phyloP scores from a whole-genome alignment of 2,329 filamentous ascomycete species.

The Thielaviopsis ethacetica region DNA sequence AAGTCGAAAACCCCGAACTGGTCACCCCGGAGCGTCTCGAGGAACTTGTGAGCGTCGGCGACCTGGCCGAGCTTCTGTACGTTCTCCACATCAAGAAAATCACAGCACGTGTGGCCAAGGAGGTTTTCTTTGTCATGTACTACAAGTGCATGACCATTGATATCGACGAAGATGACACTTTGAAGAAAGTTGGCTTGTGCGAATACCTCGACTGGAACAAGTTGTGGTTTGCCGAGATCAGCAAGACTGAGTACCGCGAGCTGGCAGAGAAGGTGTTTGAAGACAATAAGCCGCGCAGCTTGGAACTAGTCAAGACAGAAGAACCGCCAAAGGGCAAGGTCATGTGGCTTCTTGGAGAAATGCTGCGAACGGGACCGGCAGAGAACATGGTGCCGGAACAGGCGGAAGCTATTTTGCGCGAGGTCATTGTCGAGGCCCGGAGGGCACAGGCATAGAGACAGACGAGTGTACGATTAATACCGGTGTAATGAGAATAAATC shows the following conservation, averaged over 20 bases:
- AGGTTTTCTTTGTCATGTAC: conserved; percentile 22
- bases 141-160: not conserved
- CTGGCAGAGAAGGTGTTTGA: conserved; percentile 29
- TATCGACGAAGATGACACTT: conserved; percentile 27
- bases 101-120: conserved; percentile 40
- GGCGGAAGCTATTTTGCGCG: conserved; percentile 31
- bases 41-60: conserved; percentile 26
- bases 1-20: not conserved
- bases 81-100: conserved; percentile 33
- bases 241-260: conserved; percentile 28
- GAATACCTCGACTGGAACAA: conserved; percentile 32
- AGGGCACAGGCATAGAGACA: not conserved
- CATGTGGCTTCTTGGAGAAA: conserved; percentile 43
- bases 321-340: conserved; percentile 39
- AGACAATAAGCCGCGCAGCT: conserved; percentile 25
- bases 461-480: not conserved
- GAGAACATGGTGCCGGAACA: conserved; percentile 37
- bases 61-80: conserved; percentile 34
- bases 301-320: conserved; percentile 29
- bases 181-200: conserved; percentile 31
- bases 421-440: conserved; percentile 4
- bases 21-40: conserved; percentile 28
- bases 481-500: too few relatives aligned
- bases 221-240: conserved; percentile 39
- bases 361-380: conserved; percentile 37